Base-by-base conservation (phyloP, 1,284 basidiomycete genomes). In the Rhodotorula sp. region DNA sequence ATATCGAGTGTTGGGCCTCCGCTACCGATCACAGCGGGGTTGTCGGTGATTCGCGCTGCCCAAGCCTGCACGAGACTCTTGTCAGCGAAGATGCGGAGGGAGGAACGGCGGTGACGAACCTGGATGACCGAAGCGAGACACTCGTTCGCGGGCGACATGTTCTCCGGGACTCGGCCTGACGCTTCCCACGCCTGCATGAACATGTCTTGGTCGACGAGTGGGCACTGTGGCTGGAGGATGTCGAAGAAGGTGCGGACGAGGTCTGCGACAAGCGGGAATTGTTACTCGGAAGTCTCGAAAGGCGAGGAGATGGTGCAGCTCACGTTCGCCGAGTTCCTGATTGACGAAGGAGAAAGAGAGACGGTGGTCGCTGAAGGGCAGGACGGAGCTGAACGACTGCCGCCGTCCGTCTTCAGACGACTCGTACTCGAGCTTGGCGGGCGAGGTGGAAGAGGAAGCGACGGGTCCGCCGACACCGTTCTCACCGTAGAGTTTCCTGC, bases 111-210 rank as follows among this genome's bases (percentile, higher is more conserved):
- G 6, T 6, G 36, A 36, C 69, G 36, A 20, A 64, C 69, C 67
- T 72, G 71, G 4, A 72, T 44, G 10, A 60, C 64, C 11, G 67
- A 46, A 6, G 71, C 68, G 6, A 74, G 46, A 47, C 64, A 71
- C 52, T 74, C 71, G 53, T 65, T 60, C 1, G 66, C 62, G 15
- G 73, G 71, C 9, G 46, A 46, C 10, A 74, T 29, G 44, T 57
- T 48, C 39, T 66, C 64, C 20, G 52, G 4, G 6, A 36, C 34
- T 22, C 59, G 52, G 1, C 71, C 71, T 1, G 71, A 64, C 2
- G 62, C 64, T 15, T 70, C 57, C 62, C 64, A 73, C 4, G 56
- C 57, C 19, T 29, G 11, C 9, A 64, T 30, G 55, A 74, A 74
- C 13, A 47, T 29, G 17, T 36, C 47, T 47, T 56, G 44, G 47